phyloP scores from a whole-genome alignment of 1,284 basidiomycete species.

The Ganoderma sinense region DNA sequence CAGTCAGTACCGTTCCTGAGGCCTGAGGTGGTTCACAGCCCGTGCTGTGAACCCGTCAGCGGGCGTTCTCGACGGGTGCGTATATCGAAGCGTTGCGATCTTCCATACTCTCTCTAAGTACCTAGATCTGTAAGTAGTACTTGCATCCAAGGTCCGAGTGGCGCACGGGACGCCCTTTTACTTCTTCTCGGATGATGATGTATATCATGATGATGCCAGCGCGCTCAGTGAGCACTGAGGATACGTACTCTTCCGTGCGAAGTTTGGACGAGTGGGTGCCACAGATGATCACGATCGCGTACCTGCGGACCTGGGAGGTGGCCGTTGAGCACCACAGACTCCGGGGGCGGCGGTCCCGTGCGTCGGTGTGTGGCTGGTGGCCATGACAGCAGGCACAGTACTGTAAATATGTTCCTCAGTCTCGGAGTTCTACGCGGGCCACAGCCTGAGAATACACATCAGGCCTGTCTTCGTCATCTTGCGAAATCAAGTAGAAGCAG shows the following conservation, averaged over 20 bases:
- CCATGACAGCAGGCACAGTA: too few relatives aligned
- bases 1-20: too few relatives aligned
- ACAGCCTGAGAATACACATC: background rate
- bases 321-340: background rate
- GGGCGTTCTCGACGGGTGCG: background rate
- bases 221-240: background rate
- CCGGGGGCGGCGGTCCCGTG: background rate
- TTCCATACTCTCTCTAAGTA: background rate
- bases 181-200: background rate
- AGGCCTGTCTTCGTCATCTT: background rate
- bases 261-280: background rate
- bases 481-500: background rate
- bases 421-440: too few relatives aligned
- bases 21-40: too few relatives aligned
- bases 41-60: too few relatives aligned
- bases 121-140: too few relatives aligned
- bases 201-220: background rate
- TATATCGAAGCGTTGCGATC: background rate
- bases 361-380: background rate
- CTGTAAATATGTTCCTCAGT: too few relatives aligned
- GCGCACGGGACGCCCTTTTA: background rate
- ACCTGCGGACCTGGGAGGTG: background rate
- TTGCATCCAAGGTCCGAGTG: background rate
- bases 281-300: background rate
- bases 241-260: background rate